A percentile compares a stretch with the other conserved stretches of the same genome.
These are phyloP conservation scores for Mollisiaceae sp. DNA, from an alignment of 2,329 filamentous ascomycete genomes.

Conservation along the genomic window DNA sequence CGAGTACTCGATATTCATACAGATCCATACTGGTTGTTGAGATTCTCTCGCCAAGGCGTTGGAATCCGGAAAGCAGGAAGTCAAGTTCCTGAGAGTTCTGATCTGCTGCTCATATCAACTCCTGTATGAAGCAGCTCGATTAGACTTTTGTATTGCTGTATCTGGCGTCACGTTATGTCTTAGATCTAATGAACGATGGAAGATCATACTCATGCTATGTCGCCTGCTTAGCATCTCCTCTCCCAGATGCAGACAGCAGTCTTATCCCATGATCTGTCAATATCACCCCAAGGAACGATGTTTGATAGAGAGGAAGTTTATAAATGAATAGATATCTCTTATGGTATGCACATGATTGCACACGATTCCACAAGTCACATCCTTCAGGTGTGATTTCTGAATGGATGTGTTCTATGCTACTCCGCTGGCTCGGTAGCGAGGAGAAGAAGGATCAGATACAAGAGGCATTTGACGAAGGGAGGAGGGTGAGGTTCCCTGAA, in stretches of 20 bases:
- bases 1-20: slow-evolving; percentile 57
- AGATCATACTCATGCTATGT: slow-evolving; percentile 47
- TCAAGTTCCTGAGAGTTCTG: slow-evolving; percentile 51
- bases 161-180: slow-evolving; percentile 46
- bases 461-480: slow-evolving; percentile 2
- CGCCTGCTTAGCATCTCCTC: slow-evolving; percentile 40
- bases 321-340: slow-evolving; percentile 46
- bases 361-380: slow-evolving; percentile 48
- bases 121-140: slow-evolving; percentile 33
- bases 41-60: slow-evolving; percentile 52
- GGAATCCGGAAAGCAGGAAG: slow-evolving; percentile 45
- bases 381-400: slow-evolving; percentile 43
- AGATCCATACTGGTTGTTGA: slow-evolving; percentile 57
- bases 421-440: slow-evolving; percentile 34
- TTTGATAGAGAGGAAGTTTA: slow-evolving; percentile 38
- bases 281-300: slow-evolving; percentile 39
- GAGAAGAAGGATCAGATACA: slow-evolving; percentile 9
- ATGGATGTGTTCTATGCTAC: slow-evolving; percentile 51
- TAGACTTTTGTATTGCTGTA: slow-evolving; percentile 45
- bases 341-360: slow-evolving; percentile 45
- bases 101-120: slow-evolving; percentile 56
- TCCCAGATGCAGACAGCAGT: slow-evolving; percentile 26
- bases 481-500: slow-evolving; percentile 6
- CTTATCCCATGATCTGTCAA: slow-evolving; percentile 33
- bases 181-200: slow-evolving; percentile 43